Percentiles rank a stretch among this genome's conserved stretches.
Conservation (phyloP, 441 rosid species). For the Arabidopsis hybrid region DNA sequence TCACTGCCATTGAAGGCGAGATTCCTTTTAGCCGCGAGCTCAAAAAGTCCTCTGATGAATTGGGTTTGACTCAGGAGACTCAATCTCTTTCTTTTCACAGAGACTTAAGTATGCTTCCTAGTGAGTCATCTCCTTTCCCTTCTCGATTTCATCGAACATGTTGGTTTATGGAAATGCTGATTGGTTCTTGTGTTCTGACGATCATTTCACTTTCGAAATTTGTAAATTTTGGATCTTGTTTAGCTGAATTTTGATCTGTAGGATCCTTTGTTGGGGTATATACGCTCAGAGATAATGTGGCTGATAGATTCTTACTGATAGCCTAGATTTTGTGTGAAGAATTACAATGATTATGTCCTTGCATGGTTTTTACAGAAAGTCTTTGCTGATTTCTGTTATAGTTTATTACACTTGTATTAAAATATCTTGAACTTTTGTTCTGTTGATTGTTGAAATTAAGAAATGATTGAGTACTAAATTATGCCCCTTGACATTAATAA, state of each 20-base stretch:
- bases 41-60: slow-evolving; percentile 55
- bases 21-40: slow-evolving; percentile 51
- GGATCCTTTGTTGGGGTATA: slow-evolving; percentile 18
- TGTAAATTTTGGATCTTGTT: neutral
- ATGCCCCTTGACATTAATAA: slow-evolving; percentile 2
- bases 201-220: neutral
- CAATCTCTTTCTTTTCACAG: slow-evolving; percentile 57
- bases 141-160: slow-evolving; percentile 7
- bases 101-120: slow-evolving; percentile 83
- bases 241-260: slow-evolving; percentile 15
- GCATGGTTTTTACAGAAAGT: neutral
- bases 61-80: slow-evolving; percentile 48
- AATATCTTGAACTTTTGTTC: neutral
- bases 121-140: slow-evolving; percentile 52
- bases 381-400: slow-evolving; percentile 4
- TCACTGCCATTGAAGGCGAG: slow-evolving; percentile 70
- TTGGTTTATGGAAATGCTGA: slow-evolving; percentile 36
- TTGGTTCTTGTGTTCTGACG: slow-evolving; percentile 27
- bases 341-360: slow-evolving; percentile 31
- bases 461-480: slow-evolving; percentile 8
- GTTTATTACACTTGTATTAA: neutral
- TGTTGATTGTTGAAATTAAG: slow-evolving; percentile 7
- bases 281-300: too few species aligned
- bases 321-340: neutral
- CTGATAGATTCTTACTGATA: slow-evolving; percentile 19